Base-by-base conservation (phyloP, 1,284 basidiomycete genomes). In the Malassezia caprae region DNA sequence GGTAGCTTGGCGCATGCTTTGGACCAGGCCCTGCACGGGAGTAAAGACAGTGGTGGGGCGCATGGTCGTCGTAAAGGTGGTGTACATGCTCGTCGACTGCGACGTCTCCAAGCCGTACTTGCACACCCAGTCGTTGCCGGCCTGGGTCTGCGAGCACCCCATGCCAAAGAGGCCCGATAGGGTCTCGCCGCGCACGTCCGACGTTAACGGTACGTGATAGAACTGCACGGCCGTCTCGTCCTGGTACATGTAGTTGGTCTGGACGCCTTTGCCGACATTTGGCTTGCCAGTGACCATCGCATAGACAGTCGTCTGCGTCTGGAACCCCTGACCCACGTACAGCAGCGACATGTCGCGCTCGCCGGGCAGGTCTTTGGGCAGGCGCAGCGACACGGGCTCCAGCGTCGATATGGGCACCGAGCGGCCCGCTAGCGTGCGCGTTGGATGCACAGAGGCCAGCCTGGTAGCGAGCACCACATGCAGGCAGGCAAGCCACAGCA, bases 171-270 rank as follows among this genome's bases (percentile, higher is more conserved):
- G n/a, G 5, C 35, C 55, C 3, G 55, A 32, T 12, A 35, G 21
- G 8, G 45, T 21, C 4, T 26, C 8, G n/a, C 40, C 35, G 12
- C 34, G 27, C 21, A 48, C 24, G 30, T 34, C 23, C n/a, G 26
- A 44, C 4, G 55, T 48, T 15, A 43, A 31, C 5, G 23, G 10
- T 4, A 52, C 8, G 19, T 48, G 44, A 12, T n/a, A 6, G 2
- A 57, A 1, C 12, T 52, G 28, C 7, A 43, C 27, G 23, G 41
- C 28, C 2, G 55, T 47, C 1, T 44, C 23, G 19, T 30, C 55
- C 13, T 41, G 30, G 41, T 47, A 57, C 32, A 52, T 39, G 31
- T 51, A 57, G 13, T 45, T 32, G n/a, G 55, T 57, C 30, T 43
- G 28, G 0, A 44, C 42, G 10, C 48, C 54, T 6, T 42, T 31